Conservation (phyloP, 805 yeast genomes). For the Candida wancherniae region DNA sequence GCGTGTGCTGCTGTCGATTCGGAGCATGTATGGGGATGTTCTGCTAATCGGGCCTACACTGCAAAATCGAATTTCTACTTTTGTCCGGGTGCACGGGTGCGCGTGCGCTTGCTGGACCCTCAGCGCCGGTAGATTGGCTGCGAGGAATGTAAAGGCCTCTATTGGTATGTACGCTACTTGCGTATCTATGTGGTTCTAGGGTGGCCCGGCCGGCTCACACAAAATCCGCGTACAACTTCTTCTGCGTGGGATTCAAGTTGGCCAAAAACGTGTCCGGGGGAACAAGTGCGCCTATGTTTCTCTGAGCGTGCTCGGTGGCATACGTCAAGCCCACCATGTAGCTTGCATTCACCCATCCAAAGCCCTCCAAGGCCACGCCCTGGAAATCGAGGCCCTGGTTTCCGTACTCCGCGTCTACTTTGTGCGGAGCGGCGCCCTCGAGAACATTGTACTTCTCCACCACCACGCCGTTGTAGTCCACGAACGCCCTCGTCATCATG, state of each 20-base stretch:
- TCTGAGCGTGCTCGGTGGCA: constrained; percentile 58
- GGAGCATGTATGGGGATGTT: no score
- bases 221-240: no score
- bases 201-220: no score
- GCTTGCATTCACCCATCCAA: constrained; percentile 97
- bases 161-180: no score
- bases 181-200: no score
- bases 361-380: constrained; percentile 93
- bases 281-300: constrained; percentile 77
- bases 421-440: constrained; percentile 75
- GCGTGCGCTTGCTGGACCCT: constrained; percentile 4
- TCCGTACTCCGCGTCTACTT: constrained; percentile 94
- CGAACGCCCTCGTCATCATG: constrained; percentile 84
- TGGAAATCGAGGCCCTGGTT: constrained; percentile 91
- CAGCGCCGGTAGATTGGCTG: no score
- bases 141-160: no score
- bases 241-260: constrained; percentile 36
- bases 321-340: constrained; percentile 67
- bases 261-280: constrained; percentile 62
- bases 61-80: no score
- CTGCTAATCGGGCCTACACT: no score
- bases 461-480: constrained; percentile 88
- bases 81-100: constrained; percentile 4
- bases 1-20: no score
- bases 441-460: constrained; percentile 95